A percentile compares a stretch with the other conserved stretches of the same genome.
Evolutionary conservation across 1,139 yeast genomes (phyloP).

Genomic region (Casaregolazyma lundiana): DNA sequence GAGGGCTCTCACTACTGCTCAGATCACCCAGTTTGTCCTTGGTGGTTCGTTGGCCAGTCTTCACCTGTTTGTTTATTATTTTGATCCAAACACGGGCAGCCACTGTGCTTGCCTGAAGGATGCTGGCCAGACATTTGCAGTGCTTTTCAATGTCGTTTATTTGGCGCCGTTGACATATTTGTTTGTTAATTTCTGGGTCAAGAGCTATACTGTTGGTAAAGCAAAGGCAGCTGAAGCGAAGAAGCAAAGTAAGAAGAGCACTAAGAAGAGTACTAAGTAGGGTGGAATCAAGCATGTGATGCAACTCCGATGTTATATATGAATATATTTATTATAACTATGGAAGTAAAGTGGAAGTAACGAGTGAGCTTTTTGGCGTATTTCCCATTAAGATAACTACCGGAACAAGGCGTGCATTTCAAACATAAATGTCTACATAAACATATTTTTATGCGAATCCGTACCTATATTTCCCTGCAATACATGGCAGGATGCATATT

Average conservation of each 20-base stretch:
- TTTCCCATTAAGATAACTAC: too few species aligned
- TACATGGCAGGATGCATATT: too few species aligned
- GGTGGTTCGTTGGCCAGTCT: conserved; percentile 67
- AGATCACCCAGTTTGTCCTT: conserved; percentile 63
- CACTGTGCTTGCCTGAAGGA: conserved; percentile 54
- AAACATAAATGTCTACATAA: too few species aligned
- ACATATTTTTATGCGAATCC: too few species aligned
- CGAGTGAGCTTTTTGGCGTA: too few species aligned
- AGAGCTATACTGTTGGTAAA: conserved; percentile 43
- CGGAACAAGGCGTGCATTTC: too few species aligned
- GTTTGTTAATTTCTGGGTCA: conserved; percentile 66
- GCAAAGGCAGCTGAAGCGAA: conserved; percentile 5
- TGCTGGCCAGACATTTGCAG: conserved; percentile 60
- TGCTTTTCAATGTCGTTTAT: conserved; percentile 59
- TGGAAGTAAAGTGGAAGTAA: too few species aligned
- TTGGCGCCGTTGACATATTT: conserved; percentile 67
- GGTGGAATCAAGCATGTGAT: too few species aligned
- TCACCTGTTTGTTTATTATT: conserved; percentile 59
- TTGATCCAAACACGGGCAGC: conserved; percentile 44
- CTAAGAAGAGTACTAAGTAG: neutral
- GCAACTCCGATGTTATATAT: too few species aligned
- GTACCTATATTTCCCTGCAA: too few species aligned
- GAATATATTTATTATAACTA: too few species aligned
- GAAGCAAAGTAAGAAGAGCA: neutral
- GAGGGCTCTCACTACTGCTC: conserved; percentile 60